Evolutionary conservation across 331 rosid genomes (phyloP).

Genomic region (Quercus phellos): DNA sequence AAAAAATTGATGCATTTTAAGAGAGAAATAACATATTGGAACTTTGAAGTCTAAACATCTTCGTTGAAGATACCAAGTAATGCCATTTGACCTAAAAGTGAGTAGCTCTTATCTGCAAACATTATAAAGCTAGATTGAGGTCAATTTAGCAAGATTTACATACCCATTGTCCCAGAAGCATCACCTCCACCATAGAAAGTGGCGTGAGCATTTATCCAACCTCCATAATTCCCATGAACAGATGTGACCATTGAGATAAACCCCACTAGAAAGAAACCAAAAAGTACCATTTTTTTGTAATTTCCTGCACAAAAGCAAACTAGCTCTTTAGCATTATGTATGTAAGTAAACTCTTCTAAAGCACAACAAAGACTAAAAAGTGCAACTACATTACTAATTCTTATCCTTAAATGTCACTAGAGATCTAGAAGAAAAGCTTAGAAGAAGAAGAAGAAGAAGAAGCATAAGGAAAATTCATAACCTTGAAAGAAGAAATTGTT

Average conservation of each 20-base stretch:
- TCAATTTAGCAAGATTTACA: background rate
- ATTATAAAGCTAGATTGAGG: background rate
- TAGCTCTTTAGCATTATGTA: conserved; percentile 11
- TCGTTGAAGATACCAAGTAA: too few species aligned
- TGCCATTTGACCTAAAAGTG: too few species aligned
- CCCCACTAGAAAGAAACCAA: conserved; percentile 38
- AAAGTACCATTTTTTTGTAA: conserved; percentile 34
- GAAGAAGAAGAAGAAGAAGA: background rate
- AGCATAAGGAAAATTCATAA: conserved; percentile 1
- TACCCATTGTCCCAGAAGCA: conserved; percentile 98
- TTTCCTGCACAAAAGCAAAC: conserved; percentile 36
- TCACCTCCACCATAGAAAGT: conserved; percentile 95
- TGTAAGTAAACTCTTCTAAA: background rate
- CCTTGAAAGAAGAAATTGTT: conserved; percentile 11
- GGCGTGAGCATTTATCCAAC: conserved; percentile 90
- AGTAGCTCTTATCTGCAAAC: too few species aligned
- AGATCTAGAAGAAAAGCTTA: background rate
- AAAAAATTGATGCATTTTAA: too few species aligned
- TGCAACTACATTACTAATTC: background rate
- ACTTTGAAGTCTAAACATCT: too few species aligned
- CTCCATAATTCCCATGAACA: conserved; percentile 48
- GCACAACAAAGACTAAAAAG: too few species aligned
- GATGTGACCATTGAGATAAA: conserved; percentile 34
- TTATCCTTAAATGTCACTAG: conserved; percentile 3
- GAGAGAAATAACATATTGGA: too few species aligned